phyloP scores from a whole-genome alignment of 2,329 filamentous ascomycete species.

The Epichloe sylvatica region DNA sequence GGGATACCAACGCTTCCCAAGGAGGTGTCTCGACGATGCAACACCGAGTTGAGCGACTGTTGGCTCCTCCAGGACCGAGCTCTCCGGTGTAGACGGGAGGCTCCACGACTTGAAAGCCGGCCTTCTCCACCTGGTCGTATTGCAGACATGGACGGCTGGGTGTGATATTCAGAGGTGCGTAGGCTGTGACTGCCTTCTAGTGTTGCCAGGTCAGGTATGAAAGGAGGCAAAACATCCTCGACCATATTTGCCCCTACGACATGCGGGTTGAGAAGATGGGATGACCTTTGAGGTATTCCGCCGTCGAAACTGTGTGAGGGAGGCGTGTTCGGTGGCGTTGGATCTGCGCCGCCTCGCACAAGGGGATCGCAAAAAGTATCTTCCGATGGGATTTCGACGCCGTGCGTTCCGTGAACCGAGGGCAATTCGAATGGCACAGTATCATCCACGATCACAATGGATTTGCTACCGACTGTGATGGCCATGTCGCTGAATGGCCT shows the following conservation, averaged over 20 bases:
- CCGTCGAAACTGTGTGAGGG: constrained; percentile 29
- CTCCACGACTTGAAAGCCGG: constrained; percentile 15
- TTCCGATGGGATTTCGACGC: constrained; percentile 30
- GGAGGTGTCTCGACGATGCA: constrained; percentile 44
- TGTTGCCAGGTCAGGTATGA: constrained; percentile 32
- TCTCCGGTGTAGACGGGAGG: constrained; percentile 26
- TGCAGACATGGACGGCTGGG: constrained; percentile 19
- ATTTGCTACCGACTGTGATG: constrained; percentile 72
- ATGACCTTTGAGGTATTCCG: constrained; percentile 39
- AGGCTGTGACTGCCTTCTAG: constrained; percentile 17
- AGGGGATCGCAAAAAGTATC: constrained; percentile 41
- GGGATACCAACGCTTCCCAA: constrained; percentile 41
- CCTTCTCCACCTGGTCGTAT: constrained; percentile 13
- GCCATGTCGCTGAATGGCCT: constrained; percentile 38
- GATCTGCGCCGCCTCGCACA: constrained; percentile 33
- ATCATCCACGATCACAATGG: constrained; percentile 74
- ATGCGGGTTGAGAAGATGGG: constrained; percentile 39
- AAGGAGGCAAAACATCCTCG: constrained; percentile 30
- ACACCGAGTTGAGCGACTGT: constrained; percentile 35
- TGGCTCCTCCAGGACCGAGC: constrained; percentile 36
- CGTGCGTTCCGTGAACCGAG: constrained; percentile 34
- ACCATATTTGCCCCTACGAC: constrained; percentile 22
- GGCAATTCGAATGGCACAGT: constrained; percentile 38
- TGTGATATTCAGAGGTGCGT: constrained; percentile 20
- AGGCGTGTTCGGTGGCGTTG: constrained; percentile 49